Evolutionary conservation across 768 basidiomycete species (phyloP).

Genomic region (Grammothele lineata): DNA sequence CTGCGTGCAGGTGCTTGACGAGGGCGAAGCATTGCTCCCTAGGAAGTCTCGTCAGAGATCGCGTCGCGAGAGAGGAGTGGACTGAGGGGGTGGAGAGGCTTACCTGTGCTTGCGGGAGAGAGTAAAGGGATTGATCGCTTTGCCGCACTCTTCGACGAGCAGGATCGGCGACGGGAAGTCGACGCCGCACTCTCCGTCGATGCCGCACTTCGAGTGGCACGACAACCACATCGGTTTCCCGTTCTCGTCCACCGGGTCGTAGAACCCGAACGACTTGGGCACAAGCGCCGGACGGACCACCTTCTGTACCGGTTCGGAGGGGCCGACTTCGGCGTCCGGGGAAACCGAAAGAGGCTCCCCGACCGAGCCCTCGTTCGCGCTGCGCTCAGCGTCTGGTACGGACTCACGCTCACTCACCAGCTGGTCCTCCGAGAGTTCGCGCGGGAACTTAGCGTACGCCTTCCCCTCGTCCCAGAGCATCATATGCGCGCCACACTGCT

Average conservation of each 20-base stretch:
- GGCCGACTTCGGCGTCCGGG: no score
- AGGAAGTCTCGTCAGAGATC: no score
- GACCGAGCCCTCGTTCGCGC: no score
- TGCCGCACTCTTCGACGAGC: conserved; percentile 43
- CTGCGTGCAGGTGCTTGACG: conserved; percentile 9
- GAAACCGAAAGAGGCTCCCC: no score
- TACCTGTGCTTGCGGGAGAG: no score
- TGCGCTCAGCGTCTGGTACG: no score
- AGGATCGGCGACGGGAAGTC: conserved; percentile 34
- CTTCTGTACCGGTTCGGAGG: no score
- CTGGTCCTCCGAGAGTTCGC: conserved; percentile 46
- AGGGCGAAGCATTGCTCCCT: not conserved
- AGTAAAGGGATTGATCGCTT: no score
- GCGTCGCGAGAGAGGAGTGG: no score
- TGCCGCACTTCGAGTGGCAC: conserved; percentile 3
- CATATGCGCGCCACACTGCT: conserved; percentile 4
- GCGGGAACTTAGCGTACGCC: conserved; percentile 43
- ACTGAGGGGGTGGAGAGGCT: no score
- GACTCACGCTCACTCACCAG: no score
- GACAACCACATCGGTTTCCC: not conserved
- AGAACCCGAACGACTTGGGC: conserved; percentile 66
- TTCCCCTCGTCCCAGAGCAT: conserved; percentile 33
- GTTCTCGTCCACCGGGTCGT: conserved; percentile 25
- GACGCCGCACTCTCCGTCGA: not conserved
- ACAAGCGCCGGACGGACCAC: conserved; percentile 35